Evolutionary conservation across 2,329 filamentous ascomycete species (phyloP).

Genomic region (Fusarium continuum): DNA sequence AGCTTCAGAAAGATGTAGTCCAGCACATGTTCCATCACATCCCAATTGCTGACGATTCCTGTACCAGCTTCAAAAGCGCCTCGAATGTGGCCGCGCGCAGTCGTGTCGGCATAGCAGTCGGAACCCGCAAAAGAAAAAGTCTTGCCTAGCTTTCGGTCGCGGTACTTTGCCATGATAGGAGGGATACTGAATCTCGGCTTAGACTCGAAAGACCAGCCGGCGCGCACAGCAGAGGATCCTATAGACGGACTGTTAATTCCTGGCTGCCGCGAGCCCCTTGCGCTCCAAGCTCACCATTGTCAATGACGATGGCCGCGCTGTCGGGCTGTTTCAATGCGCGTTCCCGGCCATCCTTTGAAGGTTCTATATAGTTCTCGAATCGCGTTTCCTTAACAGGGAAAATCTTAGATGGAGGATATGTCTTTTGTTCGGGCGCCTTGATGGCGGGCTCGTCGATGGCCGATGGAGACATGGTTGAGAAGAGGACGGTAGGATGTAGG

Average conservation of each 20-base stretch:
- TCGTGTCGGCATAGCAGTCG: conserved; percentile 95
- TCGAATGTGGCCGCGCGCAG: conserved; percentile 87
- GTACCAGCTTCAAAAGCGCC: conserved; percentile 91
- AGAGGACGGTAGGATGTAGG: conserved; percentile 1
- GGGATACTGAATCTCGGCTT: conserved; percentile 82
- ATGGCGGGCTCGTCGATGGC: conserved; percentile 57
- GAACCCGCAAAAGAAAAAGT: conserved; percentile 92
- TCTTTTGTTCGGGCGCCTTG: conserved; percentile 51
- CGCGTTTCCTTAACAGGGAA: conserved; percentile 69
- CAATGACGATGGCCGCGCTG: conserved; percentile 88
- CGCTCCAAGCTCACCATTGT: conserved; percentile 76
- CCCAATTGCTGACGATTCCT: conserved; percentile 96
- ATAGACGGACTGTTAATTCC: conserved; percentile 30
- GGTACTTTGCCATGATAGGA: conserved; percentile 93
- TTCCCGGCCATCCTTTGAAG: conserved; percentile 73
- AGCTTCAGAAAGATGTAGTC: conserved; percentile 97
- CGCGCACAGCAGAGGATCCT: conserved; percentile 90
- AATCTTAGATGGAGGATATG: conserved; percentile 63
- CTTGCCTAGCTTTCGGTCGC: conserved; percentile 91
- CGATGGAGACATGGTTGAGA: conserved; percentile 60
- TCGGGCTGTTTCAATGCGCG: conserved; percentile 68
- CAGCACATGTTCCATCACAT: conserved; percentile 92
- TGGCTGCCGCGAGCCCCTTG: conserved; percentile 14
- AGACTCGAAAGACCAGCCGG: conserved; percentile 94
- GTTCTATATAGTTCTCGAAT: conserved; percentile 65